Evolutionary conservation across 441 rosid genomes (phyloP).

Genomic region (Erodium moschatum): DNA sequence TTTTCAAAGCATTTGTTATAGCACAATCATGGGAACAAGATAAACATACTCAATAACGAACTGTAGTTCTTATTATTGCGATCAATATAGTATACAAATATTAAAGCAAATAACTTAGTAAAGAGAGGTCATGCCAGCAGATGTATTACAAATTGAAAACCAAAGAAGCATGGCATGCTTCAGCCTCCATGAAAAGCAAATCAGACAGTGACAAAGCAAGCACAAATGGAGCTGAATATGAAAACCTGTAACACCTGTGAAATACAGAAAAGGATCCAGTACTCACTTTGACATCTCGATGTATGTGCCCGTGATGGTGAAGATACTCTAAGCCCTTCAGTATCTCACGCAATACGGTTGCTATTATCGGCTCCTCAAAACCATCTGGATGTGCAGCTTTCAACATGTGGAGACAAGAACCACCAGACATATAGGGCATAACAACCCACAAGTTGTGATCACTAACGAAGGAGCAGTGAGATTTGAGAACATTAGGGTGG

Average conservation of each 20-base stretch:
- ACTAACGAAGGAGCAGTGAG: constrained; percentile 84
- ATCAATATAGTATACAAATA: not conserved
- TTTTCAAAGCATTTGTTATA: not conserved
- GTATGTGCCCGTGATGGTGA: constrained; percentile 96
- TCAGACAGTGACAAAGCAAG: not conserved
- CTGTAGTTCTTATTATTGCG: not conserved
- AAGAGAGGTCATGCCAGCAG: not conserved
- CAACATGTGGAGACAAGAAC: constrained; percentile 90
- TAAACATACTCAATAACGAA: not conserved
- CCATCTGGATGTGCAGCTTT: constrained; percentile 94
- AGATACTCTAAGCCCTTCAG: constrained; percentile 91
- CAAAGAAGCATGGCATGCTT: not conserved
- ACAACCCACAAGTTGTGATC: constrained; percentile 92
- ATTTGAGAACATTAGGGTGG: constrained; percentile 85
- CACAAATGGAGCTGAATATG: not conserved
- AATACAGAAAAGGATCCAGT: not conserved
- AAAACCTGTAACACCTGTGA: constrained; percentile 1
- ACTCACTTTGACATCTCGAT: constrained; percentile 89
- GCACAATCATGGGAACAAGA: not conserved
- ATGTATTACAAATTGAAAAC: not conserved
- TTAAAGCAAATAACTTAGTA: not conserved
- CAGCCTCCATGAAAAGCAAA: not conserved
- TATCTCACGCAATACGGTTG: constrained; percentile 73
- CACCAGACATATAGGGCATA: constrained; percentile 97
- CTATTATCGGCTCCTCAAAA: constrained; percentile 81